Evolutionary conservation across 2,329 filamentous ascomycete genomes (phyloP).

Genomic region (Diplocarpon rosae): DNA sequence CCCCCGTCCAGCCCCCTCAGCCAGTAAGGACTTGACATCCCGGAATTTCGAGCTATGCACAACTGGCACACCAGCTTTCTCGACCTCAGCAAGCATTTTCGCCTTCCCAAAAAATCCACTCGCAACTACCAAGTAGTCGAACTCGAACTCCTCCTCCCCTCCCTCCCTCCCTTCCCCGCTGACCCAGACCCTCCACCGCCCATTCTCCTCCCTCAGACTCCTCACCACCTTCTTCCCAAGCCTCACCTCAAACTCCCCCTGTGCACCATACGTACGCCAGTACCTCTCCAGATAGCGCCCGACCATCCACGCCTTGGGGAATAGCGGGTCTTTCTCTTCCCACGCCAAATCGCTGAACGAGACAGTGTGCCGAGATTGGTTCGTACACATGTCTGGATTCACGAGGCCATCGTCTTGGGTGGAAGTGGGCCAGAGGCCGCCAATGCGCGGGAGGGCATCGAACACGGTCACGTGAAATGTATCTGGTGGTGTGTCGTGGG

Average conservation of each 20-base stretch:
- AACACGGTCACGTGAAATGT: slow-evolving; percentile 60
- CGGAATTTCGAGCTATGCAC: slow-evolving; percentile 61
- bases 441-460: slow-evolving; percentile 53
- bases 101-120: slow-evolving; percentile 66
- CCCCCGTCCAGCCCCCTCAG: slow-evolving; percentile 29
- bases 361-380: slow-evolving; percentile 69
- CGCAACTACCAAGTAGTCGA: slow-evolving; percentile 62
- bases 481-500: slow-evolving; percentile 43
- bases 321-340: slow-evolving; percentile 47
- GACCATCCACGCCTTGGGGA: slow-evolving; percentile 69
- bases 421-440: slow-evolving; percentile 64
- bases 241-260: slow-evolving; percentile 13
- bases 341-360: slow-evolving; percentile 64
- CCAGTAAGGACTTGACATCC: slow-evolving; percentile 39
- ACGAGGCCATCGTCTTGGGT: slow-evolving; percentile 39
- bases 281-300: slow-evolving; percentile 61
- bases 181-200: slow-evolving; percentile 17
- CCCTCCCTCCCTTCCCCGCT: slow-evolving; percentile 1
- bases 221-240: slow-evolving; percentile 15
- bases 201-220: slow-evolving; percentile 4
- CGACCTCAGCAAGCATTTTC: slow-evolving; percentile 37
- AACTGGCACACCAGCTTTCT: slow-evolving; percentile 32
- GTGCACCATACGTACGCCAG: slow-evolving; percentile 37
- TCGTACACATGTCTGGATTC: slow-evolving; percentile 59
- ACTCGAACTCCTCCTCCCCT: slow-evolving; percentile 28